Percentiles rank a stretch among this genome's conserved stretches.
Conservation (phyloP, 306 rosid genomes). For the Cucurbita pepo region DNA sequence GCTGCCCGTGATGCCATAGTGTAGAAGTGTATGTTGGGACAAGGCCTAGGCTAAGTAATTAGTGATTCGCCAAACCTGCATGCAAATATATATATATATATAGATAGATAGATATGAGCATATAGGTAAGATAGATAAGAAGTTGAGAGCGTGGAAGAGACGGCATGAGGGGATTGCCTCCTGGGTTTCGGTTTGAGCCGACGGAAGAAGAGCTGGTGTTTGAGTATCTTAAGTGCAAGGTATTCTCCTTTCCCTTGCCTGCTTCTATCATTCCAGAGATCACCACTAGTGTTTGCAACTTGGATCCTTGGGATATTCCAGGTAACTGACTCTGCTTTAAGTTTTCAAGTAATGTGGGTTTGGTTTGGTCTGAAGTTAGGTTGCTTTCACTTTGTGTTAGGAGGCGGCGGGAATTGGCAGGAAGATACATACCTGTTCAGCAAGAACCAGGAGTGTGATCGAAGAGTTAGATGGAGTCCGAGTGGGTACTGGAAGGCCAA, state of each 20-base stretch:
- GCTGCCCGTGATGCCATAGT: no score
- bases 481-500: constrained; percentile 85
- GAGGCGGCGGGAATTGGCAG: constrained; percentile 13
- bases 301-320: constrained; percentile 86
- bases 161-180: constrained; percentile 45
- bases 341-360: no score
- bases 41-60: no score
- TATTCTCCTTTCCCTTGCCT: constrained; percentile 58
- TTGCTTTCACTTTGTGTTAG: background rate
- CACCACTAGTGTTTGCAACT: constrained; percentile 41
- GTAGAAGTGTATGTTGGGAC: no score
- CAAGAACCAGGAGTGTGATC: constrained; percentile 7
- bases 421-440: constrained; percentile 65
- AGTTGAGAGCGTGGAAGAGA: no score
- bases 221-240: constrained; percentile 59
- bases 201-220: constrained; percentile 88
- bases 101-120: background rate
- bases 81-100: no score
- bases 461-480: constrained; percentile 12
- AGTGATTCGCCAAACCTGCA: no score
- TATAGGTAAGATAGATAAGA: background rate
- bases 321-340: no score
- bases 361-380: no score
- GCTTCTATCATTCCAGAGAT: constrained; percentile 71
- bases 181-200: constrained; percentile 92